Base-by-base conservation (phyloP, 768 basidiomycete species). In the Phallus indusiatus region DNA sequence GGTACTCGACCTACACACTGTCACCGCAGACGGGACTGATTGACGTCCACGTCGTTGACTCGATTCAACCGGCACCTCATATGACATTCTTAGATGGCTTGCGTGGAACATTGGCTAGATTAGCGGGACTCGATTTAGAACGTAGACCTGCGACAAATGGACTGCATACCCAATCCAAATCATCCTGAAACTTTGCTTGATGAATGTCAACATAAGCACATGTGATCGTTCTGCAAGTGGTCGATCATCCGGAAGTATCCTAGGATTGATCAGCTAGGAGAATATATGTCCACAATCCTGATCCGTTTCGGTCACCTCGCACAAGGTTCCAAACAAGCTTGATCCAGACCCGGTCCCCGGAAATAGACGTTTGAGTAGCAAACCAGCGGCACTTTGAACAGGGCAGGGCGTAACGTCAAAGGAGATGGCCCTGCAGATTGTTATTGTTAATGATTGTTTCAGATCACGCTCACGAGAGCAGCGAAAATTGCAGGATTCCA, bases 41-140 rank as follows among this genome's bases (percentile, higher is more conserved):
- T 56, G 70, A 81, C 52, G 64, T 75, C 52, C 89, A 92, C 66
- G 74, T 74, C 51, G 74, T 92, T 53, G 80, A 90, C 66, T 84
- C 84, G n/a, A 90, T 91, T 51, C 79, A 83, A 49, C 89, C 89
- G 0, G 83, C 84, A 1, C 89, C 89, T 2, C 86, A 88, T 65
- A 75, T 81, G 53, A 78, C 83, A 0, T 84, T 84, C 1, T 88
- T 84, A 65, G 81, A 86, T 57, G 78, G 83, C 1, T 72, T 89
- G 1, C 73, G 78, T 17, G 64, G 66, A 10, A 69, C 70, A 17
- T 60, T 76, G 11, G 46, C 57, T 9, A 53, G 57, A 22, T 12
- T 59, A 51, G 50, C 57, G 20, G 57, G 57, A 17, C 10, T 50
- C 11, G 34, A 59, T 36, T 28, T 52, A 33, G 49, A 20, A 22